Percentiles rank a stretch among this genome's conserved stretches.
Evolutionary conservation across 106 monocot genomes (phyloP).

Genomic region (Narthecium ossifragum): DNA sequence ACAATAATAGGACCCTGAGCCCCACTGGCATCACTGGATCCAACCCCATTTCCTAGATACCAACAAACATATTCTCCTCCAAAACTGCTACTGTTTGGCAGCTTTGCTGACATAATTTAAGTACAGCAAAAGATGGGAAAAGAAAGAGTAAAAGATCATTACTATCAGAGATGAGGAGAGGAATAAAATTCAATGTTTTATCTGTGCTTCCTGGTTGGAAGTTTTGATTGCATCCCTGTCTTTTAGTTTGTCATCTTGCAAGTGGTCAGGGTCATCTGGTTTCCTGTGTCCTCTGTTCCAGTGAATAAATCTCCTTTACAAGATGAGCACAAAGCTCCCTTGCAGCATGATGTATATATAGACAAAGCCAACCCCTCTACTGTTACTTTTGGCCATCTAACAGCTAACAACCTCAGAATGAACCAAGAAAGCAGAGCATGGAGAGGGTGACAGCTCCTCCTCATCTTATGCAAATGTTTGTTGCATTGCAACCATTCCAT

Average conservation of each 20-base stretch:
- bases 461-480: too few species aligned
- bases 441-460: too few species aligned
- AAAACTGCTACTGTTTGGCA: not conserved
- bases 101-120: constrained; percentile 4
- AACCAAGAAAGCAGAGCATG: not conserved
- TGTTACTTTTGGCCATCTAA: too few species aligned
- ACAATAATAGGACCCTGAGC: too few species aligned
- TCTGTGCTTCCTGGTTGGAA: constrained; percentile 5
- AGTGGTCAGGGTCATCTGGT: not conserved
- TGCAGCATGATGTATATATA: too few species aligned
- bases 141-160: too few species aligned
- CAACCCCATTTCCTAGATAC: not conserved
- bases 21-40: not conserved
- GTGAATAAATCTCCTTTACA: not conserved
- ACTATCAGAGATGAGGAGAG: too few species aligned
- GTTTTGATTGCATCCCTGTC: constrained; percentile 9
- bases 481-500: too few species aligned
- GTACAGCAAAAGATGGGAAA: not conserved
- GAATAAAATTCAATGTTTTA: constrained; percentile 10
- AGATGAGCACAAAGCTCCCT: too few species aligned
- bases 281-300: not conserved
- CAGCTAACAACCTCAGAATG: not conserved
- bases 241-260: not conserved
- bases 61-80: constrained; percentile 1
- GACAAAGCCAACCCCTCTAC: too few species aligned